These are phyloP conservation scores for Nigrospora osmanthi DNA, from an alignment of 2,329 filamentous ascomycete genomes.

Conservation along the genomic window DNA sequence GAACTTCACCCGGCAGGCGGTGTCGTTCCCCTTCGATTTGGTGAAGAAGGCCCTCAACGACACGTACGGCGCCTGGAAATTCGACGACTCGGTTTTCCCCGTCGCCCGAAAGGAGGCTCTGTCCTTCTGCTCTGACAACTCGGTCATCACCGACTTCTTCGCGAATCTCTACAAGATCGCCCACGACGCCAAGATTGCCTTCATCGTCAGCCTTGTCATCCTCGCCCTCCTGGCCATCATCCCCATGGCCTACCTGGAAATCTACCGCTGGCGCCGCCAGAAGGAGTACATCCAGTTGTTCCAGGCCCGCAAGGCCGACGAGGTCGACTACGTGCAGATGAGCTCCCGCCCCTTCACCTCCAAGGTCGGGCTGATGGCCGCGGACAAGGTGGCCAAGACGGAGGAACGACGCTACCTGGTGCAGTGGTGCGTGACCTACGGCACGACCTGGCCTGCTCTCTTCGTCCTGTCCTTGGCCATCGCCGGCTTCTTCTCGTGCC, in stretches of 20 bases:
- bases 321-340: conserved; percentile 85
- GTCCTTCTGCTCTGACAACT: conserved; percentile 82
- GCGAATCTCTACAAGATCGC: conserved; percentile 58
- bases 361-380: conserved; percentile 61
- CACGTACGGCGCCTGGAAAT: conserved; percentile 64
- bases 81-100: conserved; percentile 72
- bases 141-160: conserved; percentile 80
- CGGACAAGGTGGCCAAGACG: conserved; percentile 25
- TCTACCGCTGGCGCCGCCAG: conserved; percentile 68
- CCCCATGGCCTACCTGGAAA: conserved; percentile 75
- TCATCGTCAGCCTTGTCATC: conserved; percentile 66
- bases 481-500: conserved; percentile 73
- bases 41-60: conserved; percentile 67
- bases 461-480: conserved; percentile 78
- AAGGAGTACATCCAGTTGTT: conserved; percentile 62
- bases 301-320: conserved; percentile 59
- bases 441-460: conserved; percentile 77
- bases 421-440: conserved; percentile 80
- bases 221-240: conserved; percentile 66
- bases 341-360: conserved; percentile 74
- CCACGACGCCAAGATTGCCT: conserved; percentile 62
- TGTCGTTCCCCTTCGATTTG: conserved; percentile 73
- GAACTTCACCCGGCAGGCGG: conserved; percentile 68
- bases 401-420: conserved; percentile 61
- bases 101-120: conserved; percentile 76